Evolutionary conservation across 345 rosid genomes (phyloP).

Genomic region (Citrus sp.): DNA sequence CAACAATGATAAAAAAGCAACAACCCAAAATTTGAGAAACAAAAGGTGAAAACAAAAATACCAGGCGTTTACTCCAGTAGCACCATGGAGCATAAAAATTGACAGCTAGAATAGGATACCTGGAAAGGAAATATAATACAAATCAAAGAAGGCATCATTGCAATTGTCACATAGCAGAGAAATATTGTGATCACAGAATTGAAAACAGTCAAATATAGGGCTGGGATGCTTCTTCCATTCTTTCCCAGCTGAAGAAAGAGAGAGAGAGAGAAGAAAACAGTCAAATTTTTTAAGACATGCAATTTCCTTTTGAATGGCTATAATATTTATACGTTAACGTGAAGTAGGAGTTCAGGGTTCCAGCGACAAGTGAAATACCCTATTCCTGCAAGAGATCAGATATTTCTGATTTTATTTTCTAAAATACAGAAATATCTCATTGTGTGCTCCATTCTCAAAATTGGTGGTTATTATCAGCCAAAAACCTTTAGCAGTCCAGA

Average conservation of each 20-base stretch:
- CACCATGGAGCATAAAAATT: conserved; percentile 99
- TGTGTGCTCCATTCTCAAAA: too few relatives aligned
- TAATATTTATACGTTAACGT: not conserved
- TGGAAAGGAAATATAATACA: conserved; percentile 34
- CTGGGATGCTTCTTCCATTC: not conserved
- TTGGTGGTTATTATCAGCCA: too few relatives aligned
- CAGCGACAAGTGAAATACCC: too few relatives aligned
- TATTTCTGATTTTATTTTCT: too few relatives aligned
- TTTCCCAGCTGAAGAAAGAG: not conserved
- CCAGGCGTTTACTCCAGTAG: conserved; percentile 94
- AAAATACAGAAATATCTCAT: too few relatives aligned
- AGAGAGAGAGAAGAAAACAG: not conserved
- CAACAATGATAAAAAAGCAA: not conserved
- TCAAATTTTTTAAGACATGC: not conserved
- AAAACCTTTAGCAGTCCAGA: too few relatives aligned
- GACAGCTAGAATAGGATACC: conserved; percentile 81
- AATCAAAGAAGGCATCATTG: conserved; percentile 7
- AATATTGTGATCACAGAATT: not conserved
- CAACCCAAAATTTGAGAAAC: conserved; percentile 1
- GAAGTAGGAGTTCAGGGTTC: not conserved
- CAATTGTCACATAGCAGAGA: conserved; percentile 1
- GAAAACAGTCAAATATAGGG: not conserved
- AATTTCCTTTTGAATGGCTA: not conserved
- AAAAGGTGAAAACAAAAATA: conserved; percentile 27
- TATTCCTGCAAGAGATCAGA: too few relatives aligned